Percentiles rank a stretch among this genome's conserved stretches.
Conservation (phyloP, 352 stramenopile species). For the Pythium oligandrum region DNA sequence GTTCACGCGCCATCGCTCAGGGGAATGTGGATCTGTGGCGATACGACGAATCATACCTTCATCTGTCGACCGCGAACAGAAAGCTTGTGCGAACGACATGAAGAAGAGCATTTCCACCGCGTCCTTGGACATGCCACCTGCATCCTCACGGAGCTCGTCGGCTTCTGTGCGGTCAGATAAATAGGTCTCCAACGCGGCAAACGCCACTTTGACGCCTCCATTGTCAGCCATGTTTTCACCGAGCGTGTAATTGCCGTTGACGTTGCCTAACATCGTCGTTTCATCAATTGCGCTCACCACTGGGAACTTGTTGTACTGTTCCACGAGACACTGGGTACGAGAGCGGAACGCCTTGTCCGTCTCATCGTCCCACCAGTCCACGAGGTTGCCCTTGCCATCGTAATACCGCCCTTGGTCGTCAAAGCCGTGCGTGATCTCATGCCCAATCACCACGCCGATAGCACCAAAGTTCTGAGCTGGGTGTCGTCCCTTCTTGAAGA, state of each 20-base stretch:
- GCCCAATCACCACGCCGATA: conserved; percentile 92
- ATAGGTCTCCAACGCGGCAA: conserved; percentile 45
- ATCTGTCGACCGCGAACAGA: conserved; percentile 63
- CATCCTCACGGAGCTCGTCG: conserved; percentile 14
- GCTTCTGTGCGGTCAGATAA: conserved; percentile 24
- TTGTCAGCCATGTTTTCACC: conserved; percentile 86
- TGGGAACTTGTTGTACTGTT: conserved; percentile 53
- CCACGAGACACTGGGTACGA: conserved; percentile 53
- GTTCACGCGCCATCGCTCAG: conserved; percentile 72
- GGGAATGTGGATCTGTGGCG: conserved; percentile 57
- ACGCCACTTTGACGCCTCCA: conserved; percentile 71
- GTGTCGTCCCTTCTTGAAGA: conserved; percentile 84
- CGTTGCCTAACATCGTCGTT: conserved; percentile 41
- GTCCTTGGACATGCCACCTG: conserved; percentile 14
- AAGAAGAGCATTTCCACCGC: conserved; percentile 67
- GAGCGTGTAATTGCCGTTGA: conserved; percentile 78
- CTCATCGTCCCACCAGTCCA: conserved; percentile 90
- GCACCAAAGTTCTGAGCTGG: conserved; percentile 91
- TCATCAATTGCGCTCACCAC: conserved; percentile 37
- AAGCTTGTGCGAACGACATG: conserved; percentile 68
- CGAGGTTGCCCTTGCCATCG: conserved; percentile 85
- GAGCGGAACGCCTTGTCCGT: conserved; percentile 73
- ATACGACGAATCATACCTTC: conserved; percentile 43
- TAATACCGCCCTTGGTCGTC: conserved; percentile 91
- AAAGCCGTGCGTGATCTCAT: conserved; percentile 96